Conservation (phyloP, 306 rosid genomes). For the Quercus berberidifolia region DNA sequence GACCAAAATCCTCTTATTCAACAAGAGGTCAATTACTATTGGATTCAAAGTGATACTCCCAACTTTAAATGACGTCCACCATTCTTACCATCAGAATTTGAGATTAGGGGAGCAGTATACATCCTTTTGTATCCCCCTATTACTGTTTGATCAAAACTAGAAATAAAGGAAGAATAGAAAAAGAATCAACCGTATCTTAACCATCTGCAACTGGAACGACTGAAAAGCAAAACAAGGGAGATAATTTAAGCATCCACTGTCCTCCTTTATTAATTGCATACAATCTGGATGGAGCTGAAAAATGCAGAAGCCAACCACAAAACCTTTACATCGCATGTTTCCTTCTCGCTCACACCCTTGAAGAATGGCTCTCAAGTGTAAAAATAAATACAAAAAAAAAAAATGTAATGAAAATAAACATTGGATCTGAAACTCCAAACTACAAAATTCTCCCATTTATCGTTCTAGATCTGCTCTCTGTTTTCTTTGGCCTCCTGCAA, state of each 20-base stretch:
- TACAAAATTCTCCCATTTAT: conserved; percentile 23
- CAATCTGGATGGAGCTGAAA: conserved; percentile 44
- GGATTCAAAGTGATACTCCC: no score
- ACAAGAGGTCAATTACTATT: no score
- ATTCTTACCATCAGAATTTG: no score
- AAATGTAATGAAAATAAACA: conserved; percentile 18
- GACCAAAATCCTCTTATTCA: no score
- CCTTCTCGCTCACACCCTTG: conserved; percentile 43
- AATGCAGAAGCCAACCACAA: conserved; percentile 23
- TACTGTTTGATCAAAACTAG: no score
- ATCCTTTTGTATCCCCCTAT: no score
- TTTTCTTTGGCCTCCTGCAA: conserved; percentile 65
- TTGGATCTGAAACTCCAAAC: conserved; percentile 12
- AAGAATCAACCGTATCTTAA: no score
- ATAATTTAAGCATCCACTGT: conserved; percentile 17
- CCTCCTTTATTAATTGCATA: conserved; percentile 37
- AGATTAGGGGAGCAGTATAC: no score
- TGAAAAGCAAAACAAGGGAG: conserved; percentile 11
- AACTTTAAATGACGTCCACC: no score
- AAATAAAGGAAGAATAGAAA: no score
- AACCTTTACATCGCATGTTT: conserved; percentile 40
- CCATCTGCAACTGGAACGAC: neutral
- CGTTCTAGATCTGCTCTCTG: conserved; percentile 35
- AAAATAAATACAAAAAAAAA: conserved; percentile 21
- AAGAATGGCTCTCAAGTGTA: conserved; percentile 62